phyloP scores from a whole-genome alignment of 139 green algal species.

The Dunaliella primolecta region DNA sequence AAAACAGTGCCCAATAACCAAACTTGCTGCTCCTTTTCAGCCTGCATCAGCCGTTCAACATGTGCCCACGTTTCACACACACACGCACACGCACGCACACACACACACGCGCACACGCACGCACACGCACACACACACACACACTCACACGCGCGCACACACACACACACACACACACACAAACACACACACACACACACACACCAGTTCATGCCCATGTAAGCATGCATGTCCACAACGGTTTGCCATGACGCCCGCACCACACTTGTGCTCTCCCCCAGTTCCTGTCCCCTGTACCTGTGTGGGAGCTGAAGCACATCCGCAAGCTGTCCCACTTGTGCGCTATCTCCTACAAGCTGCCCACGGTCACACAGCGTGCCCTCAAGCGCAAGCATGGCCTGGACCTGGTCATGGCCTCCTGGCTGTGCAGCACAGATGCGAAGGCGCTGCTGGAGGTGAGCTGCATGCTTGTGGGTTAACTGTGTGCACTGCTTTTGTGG shows the following conservation, averaged over 20 bases:
- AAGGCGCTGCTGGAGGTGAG: too few species aligned
- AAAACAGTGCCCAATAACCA: too few species aligned
- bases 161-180: too few species aligned
- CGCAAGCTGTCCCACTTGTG: conserved; percentile 48
- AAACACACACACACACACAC: too few species aligned
- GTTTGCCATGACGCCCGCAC: too few species aligned
- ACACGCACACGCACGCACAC: neutral
- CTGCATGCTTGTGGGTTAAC: too few species aligned
- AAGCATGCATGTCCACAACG: too few species aligned
- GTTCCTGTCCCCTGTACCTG: conserved; percentile 46
- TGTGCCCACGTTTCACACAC: too few species aligned
- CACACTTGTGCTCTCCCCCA: neutral
- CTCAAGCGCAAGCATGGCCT: conserved; percentile 40
- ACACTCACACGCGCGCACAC: neutral
- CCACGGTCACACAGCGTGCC: conserved; percentile 19
- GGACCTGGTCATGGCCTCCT: conserved; percentile 66
- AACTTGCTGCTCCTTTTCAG: too few species aligned
- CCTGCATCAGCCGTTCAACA: too few species aligned
- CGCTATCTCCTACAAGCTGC: conserved; percentile 32
- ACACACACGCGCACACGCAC: neutral
- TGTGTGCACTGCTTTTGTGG: too few species aligned
- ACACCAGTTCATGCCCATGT: too few species aligned
- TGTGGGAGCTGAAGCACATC: conserved; percentile 60
- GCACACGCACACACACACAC: neutral
- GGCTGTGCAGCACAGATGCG: conserved; percentile 54